These are phyloP conservation scores for Hyphodiscus hymeniophilus DNA, from an alignment of 495 filamentous ascomycete species.

Conservation along the genomic window DNA sequence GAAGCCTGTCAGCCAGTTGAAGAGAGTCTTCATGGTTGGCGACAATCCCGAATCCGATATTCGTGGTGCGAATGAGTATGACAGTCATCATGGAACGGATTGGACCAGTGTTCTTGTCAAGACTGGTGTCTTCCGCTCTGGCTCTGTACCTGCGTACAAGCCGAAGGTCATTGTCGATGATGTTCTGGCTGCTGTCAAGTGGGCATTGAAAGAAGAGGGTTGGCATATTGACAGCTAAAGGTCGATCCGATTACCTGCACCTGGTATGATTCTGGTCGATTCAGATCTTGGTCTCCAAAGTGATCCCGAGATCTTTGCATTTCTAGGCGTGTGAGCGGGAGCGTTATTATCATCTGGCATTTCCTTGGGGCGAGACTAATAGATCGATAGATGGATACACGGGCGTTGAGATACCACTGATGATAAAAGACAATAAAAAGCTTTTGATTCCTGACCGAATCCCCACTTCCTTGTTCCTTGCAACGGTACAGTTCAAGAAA, in stretches of 20 bases:
- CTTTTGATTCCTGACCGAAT: too few species aligned
- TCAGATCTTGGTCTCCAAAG: background rate
- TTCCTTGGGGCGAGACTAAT: too few species aligned
- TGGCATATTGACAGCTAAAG: conserved; percentile 7
- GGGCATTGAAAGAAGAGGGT: conserved; percentile 26
- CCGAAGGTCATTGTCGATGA: conserved; percentile 24
- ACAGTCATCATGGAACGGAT: conserved; percentile 52
- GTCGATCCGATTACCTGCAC: too few species aligned
- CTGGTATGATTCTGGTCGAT: too few species aligned
- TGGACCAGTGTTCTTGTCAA: conserved; percentile 79
- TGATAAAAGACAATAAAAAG: too few species aligned
- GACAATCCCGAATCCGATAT: conserved; percentile 96
- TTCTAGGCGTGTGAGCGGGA: too few species aligned
- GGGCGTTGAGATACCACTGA: too few species aligned
- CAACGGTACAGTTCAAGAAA: too few species aligned
- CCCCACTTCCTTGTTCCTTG: too few species aligned
- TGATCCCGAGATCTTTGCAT: background rate
- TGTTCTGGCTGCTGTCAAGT: conserved; percentile 31
- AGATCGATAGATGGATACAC: too few species aligned
- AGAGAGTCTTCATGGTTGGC: conserved; percentile 89
- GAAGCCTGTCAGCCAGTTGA: conserved; percentile 29
- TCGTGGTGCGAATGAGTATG: conserved; percentile 72
- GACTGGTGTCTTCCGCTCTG: conserved; percentile 66
- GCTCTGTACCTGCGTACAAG: conserved; percentile 21
- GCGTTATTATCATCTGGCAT: too few species aligned